Percentiles rank a stretch among this genome's conserved stretches.
phyloP scores from a whole-genome alignment of 73 alveolate species.

The Blepharisma japonicum region DNA sequence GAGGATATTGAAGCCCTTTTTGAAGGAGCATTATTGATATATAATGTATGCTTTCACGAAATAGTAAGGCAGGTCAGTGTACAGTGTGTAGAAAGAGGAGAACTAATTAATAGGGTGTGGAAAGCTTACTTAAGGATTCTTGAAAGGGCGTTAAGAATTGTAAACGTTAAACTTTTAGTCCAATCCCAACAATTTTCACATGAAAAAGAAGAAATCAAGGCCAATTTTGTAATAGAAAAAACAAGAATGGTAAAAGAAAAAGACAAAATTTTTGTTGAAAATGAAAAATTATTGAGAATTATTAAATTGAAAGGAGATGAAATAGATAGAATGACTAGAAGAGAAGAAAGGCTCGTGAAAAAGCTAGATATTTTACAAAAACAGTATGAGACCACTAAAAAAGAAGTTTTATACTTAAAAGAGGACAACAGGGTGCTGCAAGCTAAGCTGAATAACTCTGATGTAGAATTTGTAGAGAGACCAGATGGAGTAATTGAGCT shows the following conservation, averaged over 20 bases:
- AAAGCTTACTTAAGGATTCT: constrained; percentile 5
- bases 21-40: neutral
- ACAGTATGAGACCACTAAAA: neutral
- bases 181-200: neutral
- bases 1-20: neutral
- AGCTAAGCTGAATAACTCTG: constrained; percentile 14
- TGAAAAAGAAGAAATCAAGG: neutral
- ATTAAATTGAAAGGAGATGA: neutral
- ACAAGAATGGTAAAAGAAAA: neutral
- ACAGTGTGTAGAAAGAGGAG: constrained; percentile 18
- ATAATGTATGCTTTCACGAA: neutral
- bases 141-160: neutral
- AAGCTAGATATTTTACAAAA: constrained; percentile 4
- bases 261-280: neutral
- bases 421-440: constrained; percentile 8
- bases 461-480: constrained; percentile 21
- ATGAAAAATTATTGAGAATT: neutral
- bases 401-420: neutral
- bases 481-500: constrained; percentile 10
- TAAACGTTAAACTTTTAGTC: neutral
- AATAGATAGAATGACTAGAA: neutral
- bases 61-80: constrained; percentile 9
- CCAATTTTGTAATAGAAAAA: neutral
- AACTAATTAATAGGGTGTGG: neutral
- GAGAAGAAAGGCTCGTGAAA: neutral